phyloP scores from a whole-genome alignment of 1,284 basidiomycete species.

The Pseudozyma tsukubaensis region DNA sequence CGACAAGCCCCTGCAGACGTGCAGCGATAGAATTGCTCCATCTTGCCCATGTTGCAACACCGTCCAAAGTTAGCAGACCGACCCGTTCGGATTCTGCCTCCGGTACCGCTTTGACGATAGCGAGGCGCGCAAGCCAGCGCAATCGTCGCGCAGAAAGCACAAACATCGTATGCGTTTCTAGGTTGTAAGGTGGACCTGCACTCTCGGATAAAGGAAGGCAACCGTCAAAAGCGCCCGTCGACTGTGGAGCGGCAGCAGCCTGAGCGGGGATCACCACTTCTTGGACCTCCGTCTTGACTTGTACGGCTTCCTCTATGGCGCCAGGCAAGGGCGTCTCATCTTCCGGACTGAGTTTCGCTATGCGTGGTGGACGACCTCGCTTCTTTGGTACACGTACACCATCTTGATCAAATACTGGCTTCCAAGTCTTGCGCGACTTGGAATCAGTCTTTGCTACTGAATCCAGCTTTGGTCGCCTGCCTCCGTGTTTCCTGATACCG shows the following conservation, averaged over 20 bases:
- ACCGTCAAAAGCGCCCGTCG: not conserved
- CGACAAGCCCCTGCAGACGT: not conserved
- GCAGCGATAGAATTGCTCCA: conserved; percentile 26
- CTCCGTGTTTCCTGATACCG: not conserved
- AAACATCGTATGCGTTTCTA: conserved; percentile 37
- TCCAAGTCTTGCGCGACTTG: not conserved
- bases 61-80: not conserved
- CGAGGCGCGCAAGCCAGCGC: conserved; percentile 24
- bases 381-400: conserved; percentile 9
- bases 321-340: not conserved
- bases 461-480: not conserved
- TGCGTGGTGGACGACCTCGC: conserved; percentile 14
- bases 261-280: not conserved
- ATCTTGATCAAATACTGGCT: conserved; percentile 6
- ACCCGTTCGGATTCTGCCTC: not conserved
- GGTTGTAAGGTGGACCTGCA: conserved; percentile 6
- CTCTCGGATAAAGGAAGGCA: conserved; percentile 13
- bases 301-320: not conserved
- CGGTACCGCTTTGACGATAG: conserved; percentile 6
- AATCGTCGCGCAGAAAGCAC: conserved; percentile 17
- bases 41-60: conserved; percentile 13
- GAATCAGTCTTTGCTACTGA: not conserved
- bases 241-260: not conserved
- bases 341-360: not conserved
- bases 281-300: conserved; percentile 11